Evolutionary conservation across 169 alveolate genomes (phyloP), one percentile per base, ranked within the genome.

Genomic region (Eimeria zaria): DNA sequence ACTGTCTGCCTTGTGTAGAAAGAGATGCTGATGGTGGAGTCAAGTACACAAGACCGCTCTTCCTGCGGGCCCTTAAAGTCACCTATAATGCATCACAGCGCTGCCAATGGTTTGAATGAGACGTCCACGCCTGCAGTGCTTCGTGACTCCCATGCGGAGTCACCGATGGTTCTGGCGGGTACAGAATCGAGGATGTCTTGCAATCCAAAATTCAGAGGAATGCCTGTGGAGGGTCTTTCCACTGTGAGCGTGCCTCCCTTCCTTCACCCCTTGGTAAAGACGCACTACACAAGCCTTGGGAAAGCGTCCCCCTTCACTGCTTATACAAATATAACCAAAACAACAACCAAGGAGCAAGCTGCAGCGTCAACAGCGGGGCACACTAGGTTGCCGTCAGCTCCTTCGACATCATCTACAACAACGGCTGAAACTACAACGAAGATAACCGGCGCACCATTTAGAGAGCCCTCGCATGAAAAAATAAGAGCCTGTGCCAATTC

Each of bases 361-460:
- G 74, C 53, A 83, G 55, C 69, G 39, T 51, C 91, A 30, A 55
- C 55, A 1, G 48, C 22, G 44, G 71, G 76, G 18, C 41, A 12
- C 55, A 3, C 12, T 14, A 39, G 83, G 64, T 41, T 58, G 46
- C 64, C 64, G 27, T 62, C 93, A 87, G 93, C 60, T 62, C 81
- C 93, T 48, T 87, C 81, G 11, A 87, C 93, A 36, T 81, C 67
- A 69, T 60, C 93, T 27, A 87, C 93, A 11, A 41, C 93, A 62
- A 27, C 93, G 1, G 93, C 83, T 27, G 93, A 87, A 20, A 44
- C 60, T 30, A 41, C 78, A 62, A 36, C 92, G 5, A 87, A 58
- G 81, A 83, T 33, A n/a, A n/a, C 81, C 2, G 83, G 41, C 24
- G 81, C 88, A 11, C 64, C 88, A n/a, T 46, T 12, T 51, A n/a